Evolutionary conservation across 2,329 filamentous ascomycete genomes (phyloP), one percentile per base, ranked within the genome.

Genomic region (Fusarium annulatum): DNA sequence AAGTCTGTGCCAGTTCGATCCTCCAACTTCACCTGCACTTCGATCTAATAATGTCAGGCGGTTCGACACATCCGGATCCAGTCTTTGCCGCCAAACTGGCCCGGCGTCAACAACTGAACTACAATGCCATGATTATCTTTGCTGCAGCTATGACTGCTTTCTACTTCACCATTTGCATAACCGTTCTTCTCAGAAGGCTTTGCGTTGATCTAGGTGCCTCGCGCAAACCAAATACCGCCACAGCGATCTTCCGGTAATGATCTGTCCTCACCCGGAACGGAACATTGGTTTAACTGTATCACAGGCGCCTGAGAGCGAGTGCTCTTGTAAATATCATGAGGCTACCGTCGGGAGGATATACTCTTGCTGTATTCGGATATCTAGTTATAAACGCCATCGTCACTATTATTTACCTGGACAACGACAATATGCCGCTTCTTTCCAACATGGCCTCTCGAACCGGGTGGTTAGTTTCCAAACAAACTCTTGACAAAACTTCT

Each of bases 381-480:
- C 16, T 82, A 11, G 73, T 70, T 9, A 75, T 84, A 52, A 85
- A 85, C 53, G 19, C 82, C 21, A 64, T 79, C 21, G 65, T 80
- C 23, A 73, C 77, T 10, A 82, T 85, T 48, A 78, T 77, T 14
- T 79, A 82, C 60, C 65, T 82, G n/a, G 77, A 83, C 61, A 78
- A 79, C 52, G 66, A 74, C 16, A 78, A 75, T 28, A 69, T 83
- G 71, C 52, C 76, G 1, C 64, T 80, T 34, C 67, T 77, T 34
- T 76, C 79, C 28, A 84, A 83, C 59, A 48, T 85, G n/a, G 81
- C 80, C 4, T 79, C 83, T 28, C 76, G 84, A 45, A 76, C 81
- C 19, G 84, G 79, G 64, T 85, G 84, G 84, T 84, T 67, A 69
- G 81, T 73, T 11, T 9, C 15, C 14, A 28, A 11, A 30, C 36